phyloP scores from a whole-genome alignment of 768 basidiomycete species.

The Kwoniella botswanensis region DNA sequence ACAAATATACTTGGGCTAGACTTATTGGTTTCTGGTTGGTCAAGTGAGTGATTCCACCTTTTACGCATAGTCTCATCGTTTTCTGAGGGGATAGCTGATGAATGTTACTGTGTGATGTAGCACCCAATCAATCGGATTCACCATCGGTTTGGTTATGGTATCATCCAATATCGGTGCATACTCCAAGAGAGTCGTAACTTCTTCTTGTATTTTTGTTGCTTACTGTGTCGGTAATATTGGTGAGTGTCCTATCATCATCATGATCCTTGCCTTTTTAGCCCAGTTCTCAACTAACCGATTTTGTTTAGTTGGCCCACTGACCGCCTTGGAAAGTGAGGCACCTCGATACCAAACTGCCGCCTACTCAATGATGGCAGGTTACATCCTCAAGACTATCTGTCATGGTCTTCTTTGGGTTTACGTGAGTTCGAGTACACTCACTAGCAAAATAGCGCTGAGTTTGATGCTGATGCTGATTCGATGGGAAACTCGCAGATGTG shows the following conservation, averaged over 20 bases:
- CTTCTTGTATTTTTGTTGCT: slow-evolving; percentile 53
- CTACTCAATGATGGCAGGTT: slow-evolving; percentile 52
- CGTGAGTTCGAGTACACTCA: slow-evolving; percentile 18
- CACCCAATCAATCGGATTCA: slow-evolving; percentile 56
- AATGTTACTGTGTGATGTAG: slow-evolving; percentile 6
- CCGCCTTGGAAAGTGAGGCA: slow-evolving; percentile 46
- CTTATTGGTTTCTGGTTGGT: slow-evolving; percentile 56
- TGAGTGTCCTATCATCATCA: slow-evolving; percentile 2
- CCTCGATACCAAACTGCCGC: slow-evolving; percentile 54
- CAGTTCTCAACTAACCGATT: too few relatives aligned
- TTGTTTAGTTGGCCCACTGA: slow-evolving; percentile 38
- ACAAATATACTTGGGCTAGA: slow-evolving; percentile 51
- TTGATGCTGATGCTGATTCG: background rate
- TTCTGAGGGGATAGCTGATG: background rate
- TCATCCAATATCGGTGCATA: slow-evolving; percentile 55
- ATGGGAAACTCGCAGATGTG: slow-evolving; percentile 40
- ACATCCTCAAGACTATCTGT: slow-evolving; percentile 49
- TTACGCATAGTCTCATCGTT: background rate
- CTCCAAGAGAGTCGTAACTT: slow-evolving; percentile 52
- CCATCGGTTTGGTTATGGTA: slow-evolving; percentile 58
- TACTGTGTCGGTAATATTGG: slow-evolving; percentile 55
- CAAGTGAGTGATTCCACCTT: slow-evolving; percentile 18
- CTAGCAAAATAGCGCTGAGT: background rate
- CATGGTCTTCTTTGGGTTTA: slow-evolving; percentile 44
- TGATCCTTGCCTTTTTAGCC: too few relatives aligned